phyloP scores from a whole-genome alignment of 208 protist genomes.

The Histomonas meleagridis region DNA sequence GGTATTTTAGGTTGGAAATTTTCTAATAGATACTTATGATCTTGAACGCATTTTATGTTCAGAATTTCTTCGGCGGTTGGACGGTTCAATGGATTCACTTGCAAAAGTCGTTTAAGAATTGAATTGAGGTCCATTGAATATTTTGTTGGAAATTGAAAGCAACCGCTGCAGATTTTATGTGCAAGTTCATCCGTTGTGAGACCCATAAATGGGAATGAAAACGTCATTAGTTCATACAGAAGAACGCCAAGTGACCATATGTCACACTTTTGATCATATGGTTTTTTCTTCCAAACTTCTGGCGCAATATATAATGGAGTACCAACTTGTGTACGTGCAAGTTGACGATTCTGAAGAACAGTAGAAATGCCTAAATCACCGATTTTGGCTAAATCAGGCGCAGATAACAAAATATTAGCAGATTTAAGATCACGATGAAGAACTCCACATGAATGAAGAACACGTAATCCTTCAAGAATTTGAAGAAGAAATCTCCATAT shows the following conservation, averaged over 20 bases:
- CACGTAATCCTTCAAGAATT: neutral
- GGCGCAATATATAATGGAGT: slow-evolving; percentile 60
- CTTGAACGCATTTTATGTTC: neutral
- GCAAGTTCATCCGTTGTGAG: neutral
- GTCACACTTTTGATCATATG: slow-evolving; percentile 56
- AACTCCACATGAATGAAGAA: neutral
- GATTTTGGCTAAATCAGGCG: slow-evolving; percentile 5
- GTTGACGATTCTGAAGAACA: slow-evolving; percentile 43
- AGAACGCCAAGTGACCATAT: slow-evolving; percentile 55
- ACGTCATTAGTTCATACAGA: slow-evolving; percentile 49
- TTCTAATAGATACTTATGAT: neutral
- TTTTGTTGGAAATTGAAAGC: neutral
- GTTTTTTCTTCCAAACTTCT: slow-evolving; percentile 52
- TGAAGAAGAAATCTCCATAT: slow-evolving; percentile 2
- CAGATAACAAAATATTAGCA: neutral
- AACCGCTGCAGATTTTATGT: neutral
- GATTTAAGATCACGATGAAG: slow-evolving; percentile 2
- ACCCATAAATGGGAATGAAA: slow-evolving; percentile 16
- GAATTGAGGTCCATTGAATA: neutral
- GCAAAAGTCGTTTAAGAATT: neutral
- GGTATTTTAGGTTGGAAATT: neutral
- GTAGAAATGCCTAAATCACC: slow-evolving; percentile 58
- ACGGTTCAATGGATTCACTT: neutral
- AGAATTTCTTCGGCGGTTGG: neutral
- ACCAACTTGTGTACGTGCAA: slow-evolving; percentile 53